phyloP scores from a whole-genome alignment of 257 asterid species.

The Apocynum venetum region DNA sequence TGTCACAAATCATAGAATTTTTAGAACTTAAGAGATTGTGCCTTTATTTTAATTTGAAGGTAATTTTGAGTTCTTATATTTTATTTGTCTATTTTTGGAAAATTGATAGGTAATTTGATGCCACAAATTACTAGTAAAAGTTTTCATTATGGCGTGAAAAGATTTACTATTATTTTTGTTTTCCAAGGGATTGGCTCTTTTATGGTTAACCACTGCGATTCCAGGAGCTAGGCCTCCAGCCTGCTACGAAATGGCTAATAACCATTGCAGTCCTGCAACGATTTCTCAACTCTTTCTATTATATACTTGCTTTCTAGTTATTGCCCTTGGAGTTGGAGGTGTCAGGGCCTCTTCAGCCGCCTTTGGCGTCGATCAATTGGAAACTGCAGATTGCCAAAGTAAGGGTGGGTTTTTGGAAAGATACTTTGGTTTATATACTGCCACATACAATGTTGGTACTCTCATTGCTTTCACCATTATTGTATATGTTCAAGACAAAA shows the following conservation, averaged over 20 bases:
- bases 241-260: constrained; percentile 23
- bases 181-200: constrained; percentile 51
- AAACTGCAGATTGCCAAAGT: constrained; percentile 8
- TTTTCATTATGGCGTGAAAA: no score
- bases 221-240: constrained; percentile 62
- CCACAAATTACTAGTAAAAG: no score
- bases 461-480: constrained; percentile 47
- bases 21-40: constrained; percentile 4
- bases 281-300: neutral
- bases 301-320: constrained; percentile 26
- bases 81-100: no score
- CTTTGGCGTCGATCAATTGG: constrained; percentile 61
- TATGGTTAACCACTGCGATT: constrained; percentile 61
- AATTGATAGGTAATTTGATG: no score
- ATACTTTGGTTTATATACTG: constrained; percentile 58
- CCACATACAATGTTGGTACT: constrained; percentile 28
- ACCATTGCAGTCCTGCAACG: constrained; percentile 22
- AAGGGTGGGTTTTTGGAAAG: constrained; percentile 24
- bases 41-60: constrained; percentile 10
- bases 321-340: constrained; percentile 67
- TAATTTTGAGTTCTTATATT: no score
- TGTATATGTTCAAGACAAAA: constrained; percentile 61
- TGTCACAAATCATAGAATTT: no score
- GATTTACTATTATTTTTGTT: neutral
- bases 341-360: constrained; percentile 46